Conservation (phyloP, 345 rosid species). For the Boechera divaricarpa region DNA sequence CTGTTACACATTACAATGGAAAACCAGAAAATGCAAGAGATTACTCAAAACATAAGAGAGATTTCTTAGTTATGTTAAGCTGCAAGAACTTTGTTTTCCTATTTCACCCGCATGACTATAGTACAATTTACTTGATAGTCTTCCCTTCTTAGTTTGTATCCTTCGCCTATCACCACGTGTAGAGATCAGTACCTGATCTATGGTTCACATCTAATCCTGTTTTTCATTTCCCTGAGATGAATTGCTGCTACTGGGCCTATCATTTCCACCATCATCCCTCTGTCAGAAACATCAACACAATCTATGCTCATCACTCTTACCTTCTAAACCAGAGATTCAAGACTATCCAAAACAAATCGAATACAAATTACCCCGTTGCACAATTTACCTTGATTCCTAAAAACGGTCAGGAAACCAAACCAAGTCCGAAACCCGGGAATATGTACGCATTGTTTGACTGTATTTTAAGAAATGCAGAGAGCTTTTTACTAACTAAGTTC, state of each 20-base stretch:
- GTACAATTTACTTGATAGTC: not conserved
- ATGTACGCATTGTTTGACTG: constrained; percentile 94
- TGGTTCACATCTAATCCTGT: constrained; percentile 3
- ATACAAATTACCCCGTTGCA: not conserved
- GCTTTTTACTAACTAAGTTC: constrained; percentile 10
- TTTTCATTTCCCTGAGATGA: constrained; percentile 19
- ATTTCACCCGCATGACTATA: not conserved
- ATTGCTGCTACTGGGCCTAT: constrained; percentile 44
- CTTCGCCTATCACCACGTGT: not conserved
- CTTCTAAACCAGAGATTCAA: not conserved
- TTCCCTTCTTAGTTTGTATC: not conserved
- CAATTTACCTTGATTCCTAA: not conserved
- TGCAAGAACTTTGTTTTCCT: constrained; percentile 5
- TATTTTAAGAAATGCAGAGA: constrained; percentile 19
- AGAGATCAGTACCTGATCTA: constrained; percentile 18
- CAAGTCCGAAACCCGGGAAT: constrained; percentile 94
- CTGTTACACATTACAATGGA: not conserved
- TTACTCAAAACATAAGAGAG: not conserved
- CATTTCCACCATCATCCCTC: constrained; percentile 45
- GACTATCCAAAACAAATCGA: not conserved
- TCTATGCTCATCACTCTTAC: constrained; percentile 21
- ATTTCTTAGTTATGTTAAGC: constrained; percentile 9
- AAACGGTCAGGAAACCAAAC: constrained; percentile 49
- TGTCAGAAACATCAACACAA: constrained; percentile 35
- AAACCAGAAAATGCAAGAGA: not conserved